A percentile compares a stretch with the other conserved stretches of the same genome.
Evolutionary conservation across 176 grass and related monocot genomes (phyloP).

Genomic region (Oropetium thomaeum): DNA sequence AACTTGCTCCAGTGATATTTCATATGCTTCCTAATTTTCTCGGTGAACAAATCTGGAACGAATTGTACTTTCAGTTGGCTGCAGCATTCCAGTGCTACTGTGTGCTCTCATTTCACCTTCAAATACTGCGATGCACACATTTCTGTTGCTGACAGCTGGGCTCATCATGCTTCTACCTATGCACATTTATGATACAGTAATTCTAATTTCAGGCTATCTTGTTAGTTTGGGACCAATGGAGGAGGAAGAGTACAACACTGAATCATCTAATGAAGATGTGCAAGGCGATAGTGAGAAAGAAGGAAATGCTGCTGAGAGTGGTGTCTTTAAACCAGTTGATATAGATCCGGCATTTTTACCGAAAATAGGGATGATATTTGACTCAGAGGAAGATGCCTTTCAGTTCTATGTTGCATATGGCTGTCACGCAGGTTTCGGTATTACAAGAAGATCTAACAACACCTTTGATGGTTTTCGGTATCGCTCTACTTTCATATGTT

Average conservation of each 20-base stretch:
- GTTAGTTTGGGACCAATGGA: slow-evolving; percentile 36
- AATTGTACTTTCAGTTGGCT: neutral
- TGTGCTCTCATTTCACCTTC: neutral
- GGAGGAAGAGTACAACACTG: slow-evolving; percentile 49
- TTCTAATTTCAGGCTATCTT: slow-evolving; percentile 25
- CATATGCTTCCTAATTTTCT: neutral
- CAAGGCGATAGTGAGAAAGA: slow-evolving; percentile 48
- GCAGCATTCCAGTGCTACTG: neutral
- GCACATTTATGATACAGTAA: neutral
- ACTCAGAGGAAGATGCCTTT: slow-evolving; percentile 81
- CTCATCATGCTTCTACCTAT: slow-evolving; percentile 23
- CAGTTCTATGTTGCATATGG: slow-evolving; percentile 83
- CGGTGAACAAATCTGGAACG: neutral
- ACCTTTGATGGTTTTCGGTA: slow-evolving; percentile 82
- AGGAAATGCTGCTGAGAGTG: slow-evolving; percentile 25
- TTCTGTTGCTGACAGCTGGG: slow-evolving; percentile 4
- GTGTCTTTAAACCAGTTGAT: slow-evolving; percentile 48
- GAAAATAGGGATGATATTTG: slow-evolving; percentile 69
- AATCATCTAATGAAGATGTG: slow-evolving; percentile 57
- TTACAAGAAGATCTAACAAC: slow-evolving; percentile 74
- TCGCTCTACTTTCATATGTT: slow-evolving; percentile 81
- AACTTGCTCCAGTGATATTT: neutral
- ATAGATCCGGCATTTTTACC: slow-evolving; percentile 49
- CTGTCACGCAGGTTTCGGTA: slow-evolving; percentile 66
- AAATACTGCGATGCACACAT: neutral